These are phyloP conservation scores for Malassezia vespertilionis DNA, from an alignment of 1,284 basidiomycete genomes.

Conservation along the genomic window DNA sequence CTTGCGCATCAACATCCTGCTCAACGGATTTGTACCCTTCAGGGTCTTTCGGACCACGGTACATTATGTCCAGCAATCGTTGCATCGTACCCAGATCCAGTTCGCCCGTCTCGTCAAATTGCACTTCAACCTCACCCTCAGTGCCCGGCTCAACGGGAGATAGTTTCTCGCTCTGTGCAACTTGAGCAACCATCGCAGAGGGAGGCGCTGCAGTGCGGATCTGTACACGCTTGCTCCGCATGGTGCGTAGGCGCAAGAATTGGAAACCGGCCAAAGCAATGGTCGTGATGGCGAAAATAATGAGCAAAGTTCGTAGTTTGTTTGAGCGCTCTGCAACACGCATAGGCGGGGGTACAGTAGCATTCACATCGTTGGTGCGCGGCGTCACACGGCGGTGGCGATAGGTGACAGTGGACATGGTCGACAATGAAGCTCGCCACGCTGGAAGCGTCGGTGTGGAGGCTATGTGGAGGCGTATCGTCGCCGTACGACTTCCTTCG, in stretches of 20 bases:
- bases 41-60: slow-evolving; percentile 13
- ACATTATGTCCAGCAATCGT: slow-evolving; percentile 33
- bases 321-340: background rate
- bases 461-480: background rate
- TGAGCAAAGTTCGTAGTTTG: slow-evolving; percentile 4
- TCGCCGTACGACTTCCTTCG: background rate
- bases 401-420: slow-evolving; percentile 1
- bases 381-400: slow-evolving; percentile 6
- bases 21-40: slow-evolving; percentile 11
- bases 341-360: background rate
- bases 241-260: background rate
- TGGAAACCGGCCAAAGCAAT: slow-evolving; percentile 6
- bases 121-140: slow-evolving; percentile 18
- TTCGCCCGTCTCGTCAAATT: slow-evolving; percentile 34
- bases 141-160: no score
- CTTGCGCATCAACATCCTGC: background rate
- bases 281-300: slow-evolving; percentile 9
- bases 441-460: slow-evolving; percentile 6
- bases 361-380: background rate
- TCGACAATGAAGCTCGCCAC: background rate
- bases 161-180: no score
- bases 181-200: no score
- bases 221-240: no score
- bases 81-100: slow-evolving; percentile 34
- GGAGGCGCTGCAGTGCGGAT: no score